phyloP scores from a whole-genome alignment of 2,329 filamentous ascomycete genomes.

The Colletotrichum gigasporum region DNA sequence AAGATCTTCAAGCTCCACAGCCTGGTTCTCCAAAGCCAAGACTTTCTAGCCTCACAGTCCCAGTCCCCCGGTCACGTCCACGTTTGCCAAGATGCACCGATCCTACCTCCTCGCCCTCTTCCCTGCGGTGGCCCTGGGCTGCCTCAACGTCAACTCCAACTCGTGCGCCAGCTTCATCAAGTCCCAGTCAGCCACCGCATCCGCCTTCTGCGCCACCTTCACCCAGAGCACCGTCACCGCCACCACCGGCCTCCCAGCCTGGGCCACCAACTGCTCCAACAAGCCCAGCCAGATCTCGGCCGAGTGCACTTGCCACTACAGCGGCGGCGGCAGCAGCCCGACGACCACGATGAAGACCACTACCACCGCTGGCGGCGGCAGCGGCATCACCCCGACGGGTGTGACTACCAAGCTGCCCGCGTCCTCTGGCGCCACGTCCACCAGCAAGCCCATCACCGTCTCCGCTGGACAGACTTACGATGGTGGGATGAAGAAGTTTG shows the following conservation, averaged over 20 bases:
- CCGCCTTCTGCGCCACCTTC: conserved; percentile 45
- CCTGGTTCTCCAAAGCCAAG: conserved; percentile 8
- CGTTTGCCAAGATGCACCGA: conserved; percentile 30
- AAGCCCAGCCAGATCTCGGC: conserved; percentile 41
- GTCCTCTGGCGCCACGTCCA: conserved; percentile 48
- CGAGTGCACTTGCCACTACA: conserved; percentile 42
- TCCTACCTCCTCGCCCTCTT: conserved; percentile 35
- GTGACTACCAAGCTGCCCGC: conserved; percentile 46
- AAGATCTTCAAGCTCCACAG: conserved; percentile 1
- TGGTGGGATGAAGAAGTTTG: conserved; percentile 58
- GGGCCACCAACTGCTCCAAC: conserved; percentile 41
- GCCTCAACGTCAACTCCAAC: conserved; percentile 40
- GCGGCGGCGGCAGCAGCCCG: conserved; percentile 23
- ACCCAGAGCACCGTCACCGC: conserved; percentile 40
- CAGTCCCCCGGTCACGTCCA: background rate
- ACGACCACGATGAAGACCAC: conserved; percentile 22
- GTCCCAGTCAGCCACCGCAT: conserved; percentile 41
- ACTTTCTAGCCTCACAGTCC: no score
- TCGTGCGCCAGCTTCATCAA: conserved; percentile 45
- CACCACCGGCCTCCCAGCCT: conserved; percentile 38
- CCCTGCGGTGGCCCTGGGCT: conserved; percentile 37
- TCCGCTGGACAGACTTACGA: conserved; percentile 55
- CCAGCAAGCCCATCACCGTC: conserved; percentile 50
- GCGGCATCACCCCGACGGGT: conserved; percentile 20
- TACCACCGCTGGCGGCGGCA: conserved; percentile 4